phyloP scores from a whole-genome alignment of 129 eudicot species.

The Glebionis coronaria region DNA sequence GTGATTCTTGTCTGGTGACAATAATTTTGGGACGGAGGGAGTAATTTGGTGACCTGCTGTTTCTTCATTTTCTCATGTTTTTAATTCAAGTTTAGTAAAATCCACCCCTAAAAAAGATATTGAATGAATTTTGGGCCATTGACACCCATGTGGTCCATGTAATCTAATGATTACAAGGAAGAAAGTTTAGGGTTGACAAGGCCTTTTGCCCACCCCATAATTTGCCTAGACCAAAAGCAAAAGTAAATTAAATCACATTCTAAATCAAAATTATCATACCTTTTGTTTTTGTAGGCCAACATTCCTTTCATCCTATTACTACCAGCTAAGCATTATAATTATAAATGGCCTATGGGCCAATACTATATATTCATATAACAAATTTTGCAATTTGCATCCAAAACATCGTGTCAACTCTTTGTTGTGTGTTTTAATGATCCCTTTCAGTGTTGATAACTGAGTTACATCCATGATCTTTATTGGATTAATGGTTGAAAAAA shows the following conservation, averaged over 20 bases:
- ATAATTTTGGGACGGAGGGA: too few relatives aligned
- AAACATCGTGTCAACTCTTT: conserved; percentile 7
- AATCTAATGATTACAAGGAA: conserved; percentile 28
- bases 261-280: conserved; percentile 14
- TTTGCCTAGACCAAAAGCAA: conserved; percentile 36
- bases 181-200: conserved; percentile 37
- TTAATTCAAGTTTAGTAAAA: too few relatives aligned
- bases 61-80: too few relatives aligned
- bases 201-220: conserved; percentile 27
- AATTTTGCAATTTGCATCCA: conserved; percentile 4
- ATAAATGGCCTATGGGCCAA: conserved; percentile 6
- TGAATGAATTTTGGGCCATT: conserved; percentile 7
- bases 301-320: conserved; percentile 26
- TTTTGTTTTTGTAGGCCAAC: conserved; percentile 33
- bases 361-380: background rate
- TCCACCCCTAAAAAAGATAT: background rate
- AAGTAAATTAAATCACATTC: conserved; percentile 24
- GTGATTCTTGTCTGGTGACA: too few relatives aligned
- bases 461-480: background rate
- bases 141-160: conserved; percentile 28
- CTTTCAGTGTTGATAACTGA: background rate
- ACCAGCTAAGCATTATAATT: conserved; percentile 22
- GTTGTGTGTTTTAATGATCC: background rate
- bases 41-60: too few relatives aligned
- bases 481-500: background rate